A percentile compares a stretch with the other conserved stretches of the same genome.
phyloP scores from a whole-genome alignment of 768 basidiomycete species.

The Fomitopsis serialis region DNA sequence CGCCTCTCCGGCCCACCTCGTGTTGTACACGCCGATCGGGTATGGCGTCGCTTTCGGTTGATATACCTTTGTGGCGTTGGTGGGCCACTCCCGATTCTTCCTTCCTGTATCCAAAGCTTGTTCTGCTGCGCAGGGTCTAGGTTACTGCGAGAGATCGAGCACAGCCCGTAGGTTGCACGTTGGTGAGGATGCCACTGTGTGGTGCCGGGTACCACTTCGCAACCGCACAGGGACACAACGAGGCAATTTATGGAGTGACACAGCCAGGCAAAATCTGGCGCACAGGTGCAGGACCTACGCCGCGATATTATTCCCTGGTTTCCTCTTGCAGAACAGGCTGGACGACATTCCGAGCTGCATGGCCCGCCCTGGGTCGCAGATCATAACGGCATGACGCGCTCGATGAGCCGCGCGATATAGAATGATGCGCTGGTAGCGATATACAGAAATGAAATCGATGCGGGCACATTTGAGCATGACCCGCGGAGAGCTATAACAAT shows the following conservation, averaged over 20 bases:
- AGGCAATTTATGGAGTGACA: neutral
- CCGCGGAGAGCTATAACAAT: too few relatives aligned
- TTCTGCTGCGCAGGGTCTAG: neutral
- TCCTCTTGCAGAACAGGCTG: neutral
- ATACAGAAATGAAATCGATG: neutral
- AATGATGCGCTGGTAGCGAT: neutral
- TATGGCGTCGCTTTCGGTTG: neutral
- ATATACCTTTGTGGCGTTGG: neutral
- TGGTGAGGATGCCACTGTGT: neutral
- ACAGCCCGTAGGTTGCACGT: neutral
- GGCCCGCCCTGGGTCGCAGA: neutral
- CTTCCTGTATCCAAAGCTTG: neutral
- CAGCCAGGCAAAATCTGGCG: neutral
- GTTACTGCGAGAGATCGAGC: neutral
- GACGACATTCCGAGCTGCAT: neutral
- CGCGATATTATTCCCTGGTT: neutral
- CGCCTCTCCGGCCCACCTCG: neutral
- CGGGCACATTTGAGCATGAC: neutral
- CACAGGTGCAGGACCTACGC: neutral
- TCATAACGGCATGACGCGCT: neutral
- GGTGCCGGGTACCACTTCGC: neutral
- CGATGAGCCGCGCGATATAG: neutral
- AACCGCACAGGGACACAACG: too few relatives aligned
- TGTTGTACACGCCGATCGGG: conserved; percentile 2
- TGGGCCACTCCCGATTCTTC: neutral